Evolutionary conservation across 2,329 filamentous ascomycete genomes (phyloP), one percentile per base, ranked within the genome.

Genomic region (Scortechinia acanthostroma): DNA sequence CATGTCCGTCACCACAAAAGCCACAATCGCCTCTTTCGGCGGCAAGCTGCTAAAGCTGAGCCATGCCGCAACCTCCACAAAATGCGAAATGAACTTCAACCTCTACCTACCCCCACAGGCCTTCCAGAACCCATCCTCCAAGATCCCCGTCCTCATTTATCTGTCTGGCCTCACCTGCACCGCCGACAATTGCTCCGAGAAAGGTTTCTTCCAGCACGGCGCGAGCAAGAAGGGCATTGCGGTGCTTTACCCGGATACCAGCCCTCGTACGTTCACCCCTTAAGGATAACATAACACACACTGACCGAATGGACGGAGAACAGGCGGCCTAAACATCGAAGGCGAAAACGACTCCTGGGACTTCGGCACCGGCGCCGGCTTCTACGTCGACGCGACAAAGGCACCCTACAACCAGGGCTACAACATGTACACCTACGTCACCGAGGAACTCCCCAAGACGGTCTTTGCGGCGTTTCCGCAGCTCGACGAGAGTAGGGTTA

Each of bases 151-250:
- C 22, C 77, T 98, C 47, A 83, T 96, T 69, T 98, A 91, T 68
- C 83, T 98, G 48, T 91, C 91, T 14, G 93, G 93, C 44, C 74
- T 98, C 49, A 97, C 93, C 49, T 98, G 93, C 74, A 91, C 90
- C 1, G 90, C 88, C 25, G 91, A 97, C 58, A 91, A 91, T 66
- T 82, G 80, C 59, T 73, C 83, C 22, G 80, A 91, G 58, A 85
- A 86, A 61, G 93, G 91, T 45, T 97, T 96, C 74, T 88, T 98
- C 66, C 91, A 96, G 61, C 80, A 86, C 55, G 78, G 80, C 50
- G 93, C 93, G 42, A 77, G 83, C 47, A 73, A 83, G 55, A 84
- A 83, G 61, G 88, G 88, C 57, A 87, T 98, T 61, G 93, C 93
- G n/a, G 70, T 98, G 47, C 77, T 96, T 45, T 97, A 90, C 69